Conservation (phyloP, 495 filamentous ascomycete genomes). For the Hyaloscypha bicolor region DNA sequence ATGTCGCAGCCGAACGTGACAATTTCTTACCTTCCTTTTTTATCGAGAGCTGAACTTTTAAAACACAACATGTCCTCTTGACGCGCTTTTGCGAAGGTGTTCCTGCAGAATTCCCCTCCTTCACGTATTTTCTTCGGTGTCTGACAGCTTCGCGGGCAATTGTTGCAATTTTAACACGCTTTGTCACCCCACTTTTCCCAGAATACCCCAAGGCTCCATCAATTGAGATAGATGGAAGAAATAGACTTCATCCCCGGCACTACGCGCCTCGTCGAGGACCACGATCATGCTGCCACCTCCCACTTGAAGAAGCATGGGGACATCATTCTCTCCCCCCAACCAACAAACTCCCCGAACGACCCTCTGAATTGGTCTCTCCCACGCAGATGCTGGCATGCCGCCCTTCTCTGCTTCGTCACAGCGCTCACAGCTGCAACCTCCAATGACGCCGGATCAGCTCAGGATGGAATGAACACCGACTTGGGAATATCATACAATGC, state of each 20-base stretch:
- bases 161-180: background rate
- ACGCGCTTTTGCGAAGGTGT: background rate
- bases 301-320: conserved; percentile 27
- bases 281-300: conserved; percentile 1
- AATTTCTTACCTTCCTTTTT: background rate
- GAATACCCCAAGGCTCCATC: background rate
- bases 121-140: background rate
- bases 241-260: conserved; percentile 22
- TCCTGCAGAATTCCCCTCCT: background rate
- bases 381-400: conserved; percentile 41
- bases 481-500: conserved; percentile 10
- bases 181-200: background rate
- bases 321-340: conserved; percentile 40
- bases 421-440: conserved; percentile 20
- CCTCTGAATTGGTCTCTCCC: conserved; percentile 31
- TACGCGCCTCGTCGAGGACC: conserved; percentile 10
- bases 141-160: background rate
- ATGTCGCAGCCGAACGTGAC: background rate
- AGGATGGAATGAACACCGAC: conserved; percentile 20
- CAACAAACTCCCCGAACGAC: conserved; percentile 23
- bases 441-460: conserved; percentile 18
- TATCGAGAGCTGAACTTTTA: background rate
- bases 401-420: conserved; percentile 20
- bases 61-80: background rate
- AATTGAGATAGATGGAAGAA: conserved; percentile 2